These are phyloP conservation scores for Nigrospora osmanthi DNA, from an alignment of 2,329 filamentous ascomycete genomes.

Conservation along the genomic window DNA sequence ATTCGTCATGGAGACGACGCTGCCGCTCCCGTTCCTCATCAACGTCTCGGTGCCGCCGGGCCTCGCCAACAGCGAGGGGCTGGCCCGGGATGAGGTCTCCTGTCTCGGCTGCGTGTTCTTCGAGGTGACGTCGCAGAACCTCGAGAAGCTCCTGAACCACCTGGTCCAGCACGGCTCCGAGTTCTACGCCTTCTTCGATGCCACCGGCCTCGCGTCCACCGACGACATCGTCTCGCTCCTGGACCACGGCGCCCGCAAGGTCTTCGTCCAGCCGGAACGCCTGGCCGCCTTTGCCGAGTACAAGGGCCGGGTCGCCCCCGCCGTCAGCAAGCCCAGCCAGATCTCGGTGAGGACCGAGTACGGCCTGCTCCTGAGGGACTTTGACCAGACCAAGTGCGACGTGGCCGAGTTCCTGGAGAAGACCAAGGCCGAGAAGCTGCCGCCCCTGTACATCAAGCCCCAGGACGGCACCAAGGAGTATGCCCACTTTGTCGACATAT, in stretches of 20 bases:
- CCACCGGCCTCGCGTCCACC: conserved; percentile 55
- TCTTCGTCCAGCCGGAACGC: conserved; percentile 71
- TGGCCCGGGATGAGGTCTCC: conserved; percentile 48
- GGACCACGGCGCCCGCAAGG: conserved; percentile 75
- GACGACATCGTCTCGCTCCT: conserved; percentile 75
- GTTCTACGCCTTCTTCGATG: conserved; percentile 67
- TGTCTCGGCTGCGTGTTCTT: conserved; percentile 54
- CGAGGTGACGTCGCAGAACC: conserved; percentile 32
- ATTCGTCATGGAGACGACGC: conserved; percentile 51
- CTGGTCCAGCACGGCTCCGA: conserved; percentile 41
- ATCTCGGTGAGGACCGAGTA: conserved; percentile 37
- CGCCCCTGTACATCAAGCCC: conserved; percentile 43
- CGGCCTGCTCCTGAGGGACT: conserved; percentile 45
- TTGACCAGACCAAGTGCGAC: conserved; percentile 36
- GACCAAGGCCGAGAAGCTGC: conserved; percentile 30
- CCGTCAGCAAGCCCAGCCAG: conserved; percentile 35
- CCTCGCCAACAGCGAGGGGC: conserved; percentile 40
- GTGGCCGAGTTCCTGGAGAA: conserved; percentile 36
- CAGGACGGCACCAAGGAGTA: conserved; percentile 32
- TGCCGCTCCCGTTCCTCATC: conserved; percentile 56
- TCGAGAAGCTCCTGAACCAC: conserved; percentile 36
- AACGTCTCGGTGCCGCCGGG: conserved; percentile 44
- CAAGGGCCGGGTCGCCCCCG: conserved; percentile 47
- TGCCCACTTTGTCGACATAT: conserved; percentile 36
- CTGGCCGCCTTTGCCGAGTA: conserved; percentile 51